A percentile compares a stretch with the other conserved stretches of the same genome.
phyloP scores from a whole-genome alignment of 2,329 filamentous ascomycete species.

The Botrytis squamosa region DNA sequence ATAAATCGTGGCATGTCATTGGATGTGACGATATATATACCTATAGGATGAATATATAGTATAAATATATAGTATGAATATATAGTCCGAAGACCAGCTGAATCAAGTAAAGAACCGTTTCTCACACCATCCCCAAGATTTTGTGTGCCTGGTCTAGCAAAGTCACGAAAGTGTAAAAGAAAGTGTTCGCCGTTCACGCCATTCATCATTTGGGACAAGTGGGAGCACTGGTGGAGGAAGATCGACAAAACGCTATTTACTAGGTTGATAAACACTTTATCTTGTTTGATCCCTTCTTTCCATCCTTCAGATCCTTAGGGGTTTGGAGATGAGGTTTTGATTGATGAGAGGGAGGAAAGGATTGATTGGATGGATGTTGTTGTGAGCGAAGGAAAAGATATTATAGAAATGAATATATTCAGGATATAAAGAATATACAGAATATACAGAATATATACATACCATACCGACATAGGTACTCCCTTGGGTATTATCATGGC shows the following conservation, averaged over 20 bases:
- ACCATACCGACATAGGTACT: no score
- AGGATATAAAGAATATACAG: no score
- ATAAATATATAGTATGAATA: no score
- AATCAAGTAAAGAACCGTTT: background rate
- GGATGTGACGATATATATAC: background rate
- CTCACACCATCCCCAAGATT: background rate
- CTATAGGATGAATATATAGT: no score
- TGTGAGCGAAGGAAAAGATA: background rate
- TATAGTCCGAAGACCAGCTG: background rate
- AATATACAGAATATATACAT: background rate
- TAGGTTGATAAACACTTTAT: background rate
- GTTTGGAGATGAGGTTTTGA: background rate
- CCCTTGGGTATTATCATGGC: no score
- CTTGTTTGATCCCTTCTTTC: background rate
- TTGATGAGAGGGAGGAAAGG: background rate
- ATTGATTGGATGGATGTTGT: background rate
- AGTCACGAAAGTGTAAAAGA: background rate
- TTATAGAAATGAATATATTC: background rate
- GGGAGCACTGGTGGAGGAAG: background rate
- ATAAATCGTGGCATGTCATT: background rate
- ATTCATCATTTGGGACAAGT: background rate
- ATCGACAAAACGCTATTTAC: background rate
- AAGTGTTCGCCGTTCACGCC: background rate
- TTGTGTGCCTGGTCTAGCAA: background rate
- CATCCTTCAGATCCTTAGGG: background rate